A percentile compares a stretch with the other conserved stretches of the same genome.
These are phyloP conservation scores for Aspergillus japonicus DNA, from an alignment of 2,329 filamentous ascomycete genomes.

Conservation along the genomic window DNA sequence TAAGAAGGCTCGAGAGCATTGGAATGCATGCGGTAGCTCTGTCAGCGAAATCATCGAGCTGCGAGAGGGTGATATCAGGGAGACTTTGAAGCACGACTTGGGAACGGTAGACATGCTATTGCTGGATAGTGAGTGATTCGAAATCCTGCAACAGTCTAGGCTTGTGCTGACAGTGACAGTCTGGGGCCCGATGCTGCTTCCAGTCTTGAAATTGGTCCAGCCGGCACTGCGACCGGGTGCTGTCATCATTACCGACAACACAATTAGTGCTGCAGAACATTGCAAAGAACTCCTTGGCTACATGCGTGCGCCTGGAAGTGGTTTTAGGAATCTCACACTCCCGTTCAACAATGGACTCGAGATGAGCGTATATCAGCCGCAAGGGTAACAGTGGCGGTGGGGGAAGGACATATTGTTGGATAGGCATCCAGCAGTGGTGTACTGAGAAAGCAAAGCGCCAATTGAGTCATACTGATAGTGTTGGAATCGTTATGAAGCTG, in stretches of 20 bases:
- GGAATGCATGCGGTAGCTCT: slow-evolving; percentile 51
- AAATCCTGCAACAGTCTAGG: background rate
- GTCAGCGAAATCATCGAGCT: slow-evolving; percentile 56
- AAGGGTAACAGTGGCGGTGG: background rate
- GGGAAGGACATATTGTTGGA: too few species aligned
- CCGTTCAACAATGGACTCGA: slow-evolving; percentile 4
- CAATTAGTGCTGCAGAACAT: background rate
- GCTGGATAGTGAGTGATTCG: slow-evolving; percentile 54
- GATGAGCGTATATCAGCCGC: background rate
- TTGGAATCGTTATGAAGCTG: too few species aligned
- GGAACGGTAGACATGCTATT: slow-evolving; percentile 55
- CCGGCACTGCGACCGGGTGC: background rate
- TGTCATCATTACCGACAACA: slow-evolving; percentile 3
- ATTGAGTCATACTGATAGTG: too few species aligned
- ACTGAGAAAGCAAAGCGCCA: too few species aligned
- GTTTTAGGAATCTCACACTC: background rate
- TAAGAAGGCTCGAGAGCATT: slow-evolving; percentile 52
- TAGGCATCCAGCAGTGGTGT: too few species aligned
- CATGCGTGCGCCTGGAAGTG: background rate
- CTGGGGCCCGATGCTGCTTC: background rate
- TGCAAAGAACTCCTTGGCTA: slow-evolving; percentile 2
- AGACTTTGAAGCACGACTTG: slow-evolving; percentile 55
- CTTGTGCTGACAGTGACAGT: background rate
- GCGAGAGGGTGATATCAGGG: slow-evolving; percentile 56
- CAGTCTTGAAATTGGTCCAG: background rate